Evolutionary conservation across 768 basidiomycete species (phyloP), one percentile per base, ranked within the genome.

Genomic region (Botryobasidium botryosum): DNA sequence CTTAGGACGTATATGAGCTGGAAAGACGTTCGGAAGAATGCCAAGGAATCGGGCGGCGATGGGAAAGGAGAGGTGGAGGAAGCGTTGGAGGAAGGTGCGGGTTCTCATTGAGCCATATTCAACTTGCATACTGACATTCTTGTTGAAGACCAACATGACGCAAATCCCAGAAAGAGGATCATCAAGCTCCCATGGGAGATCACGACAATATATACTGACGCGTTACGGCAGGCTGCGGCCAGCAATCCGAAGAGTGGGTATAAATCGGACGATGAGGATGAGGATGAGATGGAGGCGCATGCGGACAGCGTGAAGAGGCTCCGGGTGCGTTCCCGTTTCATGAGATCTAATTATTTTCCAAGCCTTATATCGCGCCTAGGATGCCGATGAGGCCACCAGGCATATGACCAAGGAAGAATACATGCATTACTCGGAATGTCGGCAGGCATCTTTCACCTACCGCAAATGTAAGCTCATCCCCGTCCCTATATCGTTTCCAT

Each of bases 401-500:
- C 76, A 86, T 62, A 97, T 96, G 91, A 91, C 88, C 6, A 72
- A 84, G 53, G 91, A 96, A 58, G 87, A 96, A 55, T 97, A 96
- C 59, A 83, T 91, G 48, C 88, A 90, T 57, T 94, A 94, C 57
- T 90, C 90, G 3, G 88, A 92, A 58, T 94, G 90, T 63, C 74
- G 91, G 47, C 91, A 94, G 59, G 91, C 91, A 0, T 86, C 86
- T 13, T 97, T 96, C 60, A 94, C 91, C 1, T 94, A 91, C 59
- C 77, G 90, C 44, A 97, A 96, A 77, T 81, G 90, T 85, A 36
- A 17, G 38, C 26, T 42, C 28, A 47, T 24, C 6, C 5, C n/a
- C 28, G 35, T 27, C 26, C 28, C 35, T 31, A 7, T 39, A 35
- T 18, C 40, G 20, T 28, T 35, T 24, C 17, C 33, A 18, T 25